Percentiles rank a stretch among this genome's conserved stretches.
phyloP scores from a whole-genome alignment of 306 rosid species.

The Quillaja saponaria region DNA sequence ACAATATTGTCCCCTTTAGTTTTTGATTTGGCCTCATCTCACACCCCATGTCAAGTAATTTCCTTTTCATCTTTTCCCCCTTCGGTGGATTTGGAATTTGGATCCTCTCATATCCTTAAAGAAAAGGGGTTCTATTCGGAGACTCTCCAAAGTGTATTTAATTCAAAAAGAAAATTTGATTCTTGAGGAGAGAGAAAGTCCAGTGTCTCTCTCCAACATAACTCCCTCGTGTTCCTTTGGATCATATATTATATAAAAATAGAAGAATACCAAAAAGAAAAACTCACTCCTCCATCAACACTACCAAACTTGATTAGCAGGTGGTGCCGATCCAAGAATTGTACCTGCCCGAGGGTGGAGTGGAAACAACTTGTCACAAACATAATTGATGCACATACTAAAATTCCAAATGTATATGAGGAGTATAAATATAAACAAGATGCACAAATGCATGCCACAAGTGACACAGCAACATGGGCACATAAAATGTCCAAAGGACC shows the following conservation, averaged over 20 bases:
- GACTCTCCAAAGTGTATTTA: no score
- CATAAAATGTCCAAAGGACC: conserved; percentile 24
- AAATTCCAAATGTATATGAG: not conserved
- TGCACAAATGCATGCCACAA: conserved; percentile 30
- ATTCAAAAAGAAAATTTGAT: no score
- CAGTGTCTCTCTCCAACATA: no score
- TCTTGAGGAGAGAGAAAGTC: no score
- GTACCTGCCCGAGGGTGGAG: conserved; percentile 79
- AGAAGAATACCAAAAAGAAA: conserved; percentile 20
- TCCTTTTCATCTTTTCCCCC: no score
- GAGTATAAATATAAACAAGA: conserved; percentile 9
- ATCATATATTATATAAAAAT: not conserved
- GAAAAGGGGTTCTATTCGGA: no score
- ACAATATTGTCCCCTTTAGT: no score
- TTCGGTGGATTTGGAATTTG: no score
- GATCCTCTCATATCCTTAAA: no score
- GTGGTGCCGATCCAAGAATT: conserved; percentile 95
- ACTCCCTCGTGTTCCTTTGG: no score
- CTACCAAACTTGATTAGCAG: conserved; percentile 94
- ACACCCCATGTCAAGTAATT: no score
- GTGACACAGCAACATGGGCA: conserved; percentile 23
- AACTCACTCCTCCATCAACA: conserved; percentile 95
- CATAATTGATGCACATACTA: conserved; percentile 29
- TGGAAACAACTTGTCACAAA: conserved; percentile 46
- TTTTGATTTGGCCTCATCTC: no score